These are phyloP conservation scores for Fusarium multiceps DNA, from an alignment of 2,329 filamentous ascomycete species.

Conservation along the genomic window DNA sequence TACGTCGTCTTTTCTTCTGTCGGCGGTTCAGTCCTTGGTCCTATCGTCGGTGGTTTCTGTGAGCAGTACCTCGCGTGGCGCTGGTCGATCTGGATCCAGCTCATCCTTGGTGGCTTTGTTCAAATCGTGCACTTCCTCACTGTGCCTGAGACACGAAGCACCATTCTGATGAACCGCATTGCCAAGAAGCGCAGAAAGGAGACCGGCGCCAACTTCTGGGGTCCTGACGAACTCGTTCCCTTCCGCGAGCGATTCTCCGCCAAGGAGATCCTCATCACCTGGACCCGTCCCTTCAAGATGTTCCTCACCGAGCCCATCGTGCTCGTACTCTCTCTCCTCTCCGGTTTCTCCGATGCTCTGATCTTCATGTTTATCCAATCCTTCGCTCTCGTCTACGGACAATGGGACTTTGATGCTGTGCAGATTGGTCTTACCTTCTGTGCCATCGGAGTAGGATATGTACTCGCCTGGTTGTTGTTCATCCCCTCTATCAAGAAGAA, in stretches of 20 bases:
- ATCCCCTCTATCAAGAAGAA: conserved; percentile 67
- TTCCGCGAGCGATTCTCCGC: conserved; percentile 68
- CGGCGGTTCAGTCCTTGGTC: conserved; percentile 79
- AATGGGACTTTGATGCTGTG: conserved; percentile 72
- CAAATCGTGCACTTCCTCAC: conserved; percentile 74
- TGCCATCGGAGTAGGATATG: conserved; percentile 74
- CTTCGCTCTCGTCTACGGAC: conserved; percentile 73
- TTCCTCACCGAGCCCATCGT: conserved; percentile 81
- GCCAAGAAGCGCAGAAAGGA: conserved; percentile 77
- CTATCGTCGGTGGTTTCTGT: conserved; percentile 82
- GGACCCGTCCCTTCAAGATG: conserved; percentile 76
- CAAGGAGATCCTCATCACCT: conserved; percentile 66
- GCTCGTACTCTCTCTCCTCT: conserved; percentile 74
- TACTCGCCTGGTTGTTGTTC: conserved; percentile 70
- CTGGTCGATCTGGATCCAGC: conserved; percentile 85
- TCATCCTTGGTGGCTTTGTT: conserved; percentile 79
- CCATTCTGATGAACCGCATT: conserved; percentile 81
- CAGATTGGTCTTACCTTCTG: conserved; percentile 71
- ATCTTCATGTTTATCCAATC: conserved; percentile 84
- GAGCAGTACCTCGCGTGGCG: conserved; percentile 75
- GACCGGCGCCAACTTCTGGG: conserved; percentile 71
- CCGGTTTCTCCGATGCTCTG: conserved; percentile 77
- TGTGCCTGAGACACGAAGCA: conserved; percentile 82
- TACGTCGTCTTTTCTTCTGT: conserved; percentile 84
- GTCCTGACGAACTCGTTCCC: conserved; percentile 76